Base-by-base conservation (phyloP, 1,284 basidiomycete species). In the Blastosporella zonata region DNA sequence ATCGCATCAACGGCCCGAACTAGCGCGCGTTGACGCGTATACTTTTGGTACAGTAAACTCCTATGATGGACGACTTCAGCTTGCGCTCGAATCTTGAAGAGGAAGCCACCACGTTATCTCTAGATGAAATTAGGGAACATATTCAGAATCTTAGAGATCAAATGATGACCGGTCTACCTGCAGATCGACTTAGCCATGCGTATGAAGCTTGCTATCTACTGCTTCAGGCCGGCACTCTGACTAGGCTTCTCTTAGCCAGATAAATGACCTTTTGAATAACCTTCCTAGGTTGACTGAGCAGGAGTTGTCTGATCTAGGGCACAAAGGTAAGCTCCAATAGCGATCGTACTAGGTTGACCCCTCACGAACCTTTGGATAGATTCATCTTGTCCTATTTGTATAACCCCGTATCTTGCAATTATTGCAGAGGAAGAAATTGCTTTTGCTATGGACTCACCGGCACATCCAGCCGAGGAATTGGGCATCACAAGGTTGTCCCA, bases 391-490 rank as follows among this genome's bases (percentile, higher is more conserved):
- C 77, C 86, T 2, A 85, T 90, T 56, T 90, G 87, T 62, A 74
- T 83, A 54, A 83, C 74, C 33, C 67, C 84, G 0, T 80, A 84
- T 56, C 68, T 75, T 18, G 76, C 83, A 6, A 67, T 84, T 18
- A 63, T 90, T n/a, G 75, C 83, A 1, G 84, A 89, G 55, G 84
- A 87, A 61, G 85, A 90, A 65, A 74, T 74, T 40, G 82, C 84
- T 0, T 59, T 70, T 21, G 86, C 74, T 2, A 83, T 89, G 81
- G 85, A 89, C 58, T 85, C 85, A 0, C 84, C 86, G 5, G 84
- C 86, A 5, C 77, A 83, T 53, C 75, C 82, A 10, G 52, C 72
- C n/a, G 82, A 86, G 49, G 74, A 81, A 36, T 64, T 86, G 1
- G 87, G 87, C 1, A 79, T 90, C 15, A 87, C 84, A 21, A 74